Percentiles rank a stretch among this genome's conserved stretches.
These are phyloP conservation scores for Amyloporia xantha DNA, from an alignment of 768 basidiomycete genomes.

Conservation along the genomic window DNA sequence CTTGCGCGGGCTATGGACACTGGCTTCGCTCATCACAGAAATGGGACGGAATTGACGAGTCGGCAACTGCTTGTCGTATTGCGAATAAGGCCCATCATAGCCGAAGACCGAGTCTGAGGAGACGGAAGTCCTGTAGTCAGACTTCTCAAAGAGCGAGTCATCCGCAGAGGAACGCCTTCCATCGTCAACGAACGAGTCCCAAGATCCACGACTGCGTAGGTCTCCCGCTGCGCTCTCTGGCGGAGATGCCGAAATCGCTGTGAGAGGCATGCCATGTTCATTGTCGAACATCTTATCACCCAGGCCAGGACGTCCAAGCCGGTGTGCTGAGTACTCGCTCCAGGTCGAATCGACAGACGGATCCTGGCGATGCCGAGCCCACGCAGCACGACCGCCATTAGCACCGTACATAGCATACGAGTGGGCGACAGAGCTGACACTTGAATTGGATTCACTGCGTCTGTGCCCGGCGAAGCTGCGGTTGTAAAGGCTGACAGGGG, in stretches of 20 bases:
- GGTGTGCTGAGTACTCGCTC: conserved; percentile 54
- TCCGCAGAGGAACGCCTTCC: conserved; percentile 28
- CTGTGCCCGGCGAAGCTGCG: conserved; percentile 47
- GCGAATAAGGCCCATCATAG: conserved; percentile 32
- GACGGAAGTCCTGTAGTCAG: conserved; percentile 41
- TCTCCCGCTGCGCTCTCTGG: conserved; percentile 33
- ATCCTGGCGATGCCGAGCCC: conserved; percentile 53
- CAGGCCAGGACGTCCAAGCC: conserved; percentile 63
- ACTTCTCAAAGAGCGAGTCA: conserved; percentile 45
- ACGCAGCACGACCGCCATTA: conserved; percentile 48
- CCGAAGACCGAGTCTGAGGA: conserved; percentile 62
- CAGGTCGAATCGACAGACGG: conserved; percentile 56
- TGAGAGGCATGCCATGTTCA: conserved; percentile 45
- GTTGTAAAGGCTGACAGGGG: conserved; percentile 70
- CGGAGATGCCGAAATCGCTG: conserved; percentile 63
- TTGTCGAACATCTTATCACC: conserved; percentile 88
- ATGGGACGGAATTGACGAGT: conserved; percentile 54
- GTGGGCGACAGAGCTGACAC: conserved; percentile 49
- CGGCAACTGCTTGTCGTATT: conserved; percentile 33
- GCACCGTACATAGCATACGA: conserved; percentile 50
- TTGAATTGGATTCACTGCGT: conserved; percentile 53
- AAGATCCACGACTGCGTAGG: conserved; percentile 35
- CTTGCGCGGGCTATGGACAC: conserved; percentile 40
- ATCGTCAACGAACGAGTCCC: conserved; percentile 63
- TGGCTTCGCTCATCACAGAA: conserved; percentile 51